Evolutionary conservation across 441 rosid species (phyloP).

Genomic region (Pelargonium citronellum): DNA sequence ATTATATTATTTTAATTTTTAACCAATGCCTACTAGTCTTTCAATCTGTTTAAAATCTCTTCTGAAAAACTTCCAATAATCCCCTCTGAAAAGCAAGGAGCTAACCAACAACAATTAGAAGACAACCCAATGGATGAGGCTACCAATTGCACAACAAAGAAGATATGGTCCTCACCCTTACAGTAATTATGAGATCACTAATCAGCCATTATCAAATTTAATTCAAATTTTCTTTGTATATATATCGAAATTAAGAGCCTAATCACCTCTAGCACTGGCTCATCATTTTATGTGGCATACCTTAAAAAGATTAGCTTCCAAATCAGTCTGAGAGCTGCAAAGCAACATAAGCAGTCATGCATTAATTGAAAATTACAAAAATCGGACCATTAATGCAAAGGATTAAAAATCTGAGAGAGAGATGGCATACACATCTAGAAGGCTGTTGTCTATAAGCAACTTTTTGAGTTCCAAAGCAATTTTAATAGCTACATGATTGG

Average conservation of each 20-base stretch:
- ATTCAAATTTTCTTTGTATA: too few relatives aligned
- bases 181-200: too few relatives aligned
- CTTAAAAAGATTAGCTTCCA: slow-evolving; percentile 92
- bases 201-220: too few relatives aligned
- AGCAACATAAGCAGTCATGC: slow-evolving; percentile 12
- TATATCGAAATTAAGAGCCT: neutral
- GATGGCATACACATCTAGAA: slow-evolving; percentile 78
- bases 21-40: too few relatives aligned
- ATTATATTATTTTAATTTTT: too few relatives aligned
- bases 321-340: slow-evolving; percentile 82
- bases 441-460: slow-evolving; percentile 95
- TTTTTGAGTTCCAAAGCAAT: slow-evolving; percentile 95
- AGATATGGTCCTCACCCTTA: too few relatives aligned
- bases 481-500: slow-evolving; percentile 92
- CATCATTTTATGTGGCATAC: slow-evolving; percentile 27
- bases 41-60: too few relatives aligned
- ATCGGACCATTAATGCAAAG: slow-evolving; percentile 1
- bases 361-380: slow-evolving; percentile 7
- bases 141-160: too few relatives aligned
- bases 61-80: too few relatives aligned
- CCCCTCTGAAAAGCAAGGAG: too few relatives aligned
- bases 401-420: neutral
- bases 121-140: too few relatives aligned
- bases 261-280: slow-evolving; percentile 1
- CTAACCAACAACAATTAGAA: too few relatives aligned